Evolutionary conservation across 495 filamentous ascomycete species (phyloP), one percentile per base, ranked within the genome.

Genomic region (Aspergillus saccharolyticus): DNA sequence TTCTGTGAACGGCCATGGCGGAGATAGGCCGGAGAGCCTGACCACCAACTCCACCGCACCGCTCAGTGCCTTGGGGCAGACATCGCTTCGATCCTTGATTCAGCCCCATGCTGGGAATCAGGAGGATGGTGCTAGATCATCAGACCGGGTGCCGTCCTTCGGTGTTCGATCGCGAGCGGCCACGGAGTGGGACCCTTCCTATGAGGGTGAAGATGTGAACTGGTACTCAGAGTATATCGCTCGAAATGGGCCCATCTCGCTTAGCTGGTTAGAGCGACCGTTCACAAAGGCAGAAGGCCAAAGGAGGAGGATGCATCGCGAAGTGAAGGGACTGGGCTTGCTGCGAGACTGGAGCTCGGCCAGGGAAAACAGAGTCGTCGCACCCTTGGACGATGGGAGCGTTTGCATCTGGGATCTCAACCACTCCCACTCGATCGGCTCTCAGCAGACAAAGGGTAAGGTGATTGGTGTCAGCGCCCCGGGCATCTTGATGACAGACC

Each of bases 191-290:
- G 90, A 96, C 59, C 89, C 89, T 1, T 82, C 82, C 4, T 87
- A 87, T 56, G 84, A 86, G 15, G 71, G 74, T 14, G 74, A 78
- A 58, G 66, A 76, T 55, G 75, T 89, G 15, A 82, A 89, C 51
- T 96, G 89, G 85, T 96, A 95, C 62, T 83, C 86, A 51, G 91
- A 96, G 70, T 96, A 89, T 68, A 87, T 93, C 59, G 89, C 90
- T 22, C 79, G 91, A 20, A 81, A 94, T 74, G 90, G 82, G 0
- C 86, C 89, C 0, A 79, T 91, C 25, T 80, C 78, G 6, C 71
- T 89, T 25, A 87, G 79, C 62, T 96, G 91, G 91, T 74, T 93
- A 47, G 82, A 89, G 62, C 78, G 83, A 51, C 82, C 83, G 16
- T 69, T 68, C 16, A 66, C 71, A 18, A 59, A 59, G 18, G 63